Evolutionary conservation across 2,329 filamentous ascomycete species (phyloP).

Genomic region (Lecanicillium sp.): DNA sequence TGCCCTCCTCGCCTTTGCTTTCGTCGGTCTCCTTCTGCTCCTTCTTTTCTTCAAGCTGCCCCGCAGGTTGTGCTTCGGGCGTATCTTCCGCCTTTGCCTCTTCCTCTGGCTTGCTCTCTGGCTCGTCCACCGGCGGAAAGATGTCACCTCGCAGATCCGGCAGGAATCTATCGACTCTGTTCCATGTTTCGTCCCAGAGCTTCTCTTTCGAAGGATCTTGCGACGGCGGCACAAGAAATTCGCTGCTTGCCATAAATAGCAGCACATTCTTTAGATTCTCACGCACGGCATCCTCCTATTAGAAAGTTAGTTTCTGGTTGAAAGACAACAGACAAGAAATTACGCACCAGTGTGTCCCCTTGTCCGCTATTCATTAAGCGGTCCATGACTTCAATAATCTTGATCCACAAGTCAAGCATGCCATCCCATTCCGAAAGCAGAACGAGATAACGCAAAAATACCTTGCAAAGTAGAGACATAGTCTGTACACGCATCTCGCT

Average conservation of each 20-base stretch:
- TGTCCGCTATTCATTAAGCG: constrained; percentile 93
- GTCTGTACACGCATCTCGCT: constrained; percentile 89
- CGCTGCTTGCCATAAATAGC: constrained; percentile 87
- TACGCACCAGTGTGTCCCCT: constrained; percentile 73
- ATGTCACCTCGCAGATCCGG: constrained; percentile 40
- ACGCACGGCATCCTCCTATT: constrained; percentile 83
- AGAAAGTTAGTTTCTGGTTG: constrained; percentile 5
- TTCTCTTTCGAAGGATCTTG: constrained; percentile 45
- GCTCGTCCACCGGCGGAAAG: constrained; percentile 3
- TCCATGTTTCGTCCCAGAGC: constrained; percentile 56
- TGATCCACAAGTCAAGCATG: constrained; percentile 85
- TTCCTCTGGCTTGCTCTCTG: constrained; percentile 3
- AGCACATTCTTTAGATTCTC: constrained; percentile 95
- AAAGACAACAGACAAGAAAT: not conserved
- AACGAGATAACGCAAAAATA: constrained; percentile 89
- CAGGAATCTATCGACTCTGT: constrained; percentile 56
- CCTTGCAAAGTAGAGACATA: constrained; percentile 85
- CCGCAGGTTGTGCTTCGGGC: not conserved
- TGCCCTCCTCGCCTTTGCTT: not conserved
- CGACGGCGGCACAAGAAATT: constrained; percentile 67
- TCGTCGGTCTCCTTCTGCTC: not conserved
- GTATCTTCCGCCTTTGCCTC: not conserved
- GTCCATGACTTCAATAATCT: constrained; percentile 91
- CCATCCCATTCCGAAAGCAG: constrained; percentile 77
- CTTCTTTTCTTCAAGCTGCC: not conserved